Evolutionary conservation across 2,329 filamentous ascomycete species (phyloP), one percentile per base, ranked within the genome.

Genomic region (Dothideomycetidae sp.): DNA sequence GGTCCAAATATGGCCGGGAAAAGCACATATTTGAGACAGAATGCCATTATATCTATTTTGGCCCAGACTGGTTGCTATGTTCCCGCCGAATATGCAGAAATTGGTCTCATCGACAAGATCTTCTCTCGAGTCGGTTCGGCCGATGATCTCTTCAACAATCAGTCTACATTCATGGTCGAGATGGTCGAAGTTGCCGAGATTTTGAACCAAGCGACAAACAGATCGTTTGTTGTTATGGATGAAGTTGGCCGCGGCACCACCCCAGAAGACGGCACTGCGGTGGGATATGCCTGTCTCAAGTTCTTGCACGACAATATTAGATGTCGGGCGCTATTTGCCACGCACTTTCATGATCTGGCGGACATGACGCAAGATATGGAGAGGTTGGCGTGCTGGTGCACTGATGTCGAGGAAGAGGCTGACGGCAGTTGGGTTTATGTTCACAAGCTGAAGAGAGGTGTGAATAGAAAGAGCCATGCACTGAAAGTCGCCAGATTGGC

Each of bases 1-100:
- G 74, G 90, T 0, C 90, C 90, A n/a, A 98, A 98, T 59, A 98
- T 98, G 90, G 90, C 80, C 1, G 90, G 90, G 33, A 98, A 98
- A 61, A 88, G 80, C 55, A 98, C 90, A 0, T 98, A 93, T 53
- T 67, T 98, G 4, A 80, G 90, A 1, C 92, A 98, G 51, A 96
- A 93, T 57, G 90, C 90, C 2, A 69, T 98, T 36, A 92, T 96
- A 48, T 85, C 83, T 1, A 83, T 98, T 44, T 71, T 98, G 10
- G 88, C 90, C 2, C 90, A 98, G 59, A 77, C 84, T 2, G 90
- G 90, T 9, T 86, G 79, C 44, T 96, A 86, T 56, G 88, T 98
- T 1, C 90, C 90, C 0, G 90, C 90, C 1, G 72, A 78, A 15
- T 81, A 83, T 55, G 88, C 84, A 3, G 75, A 83, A 49, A 69